Base-by-base conservation (phyloP, 2,329 filamentous ascomycete genomes). In the Fusarium sp. region DNA sequence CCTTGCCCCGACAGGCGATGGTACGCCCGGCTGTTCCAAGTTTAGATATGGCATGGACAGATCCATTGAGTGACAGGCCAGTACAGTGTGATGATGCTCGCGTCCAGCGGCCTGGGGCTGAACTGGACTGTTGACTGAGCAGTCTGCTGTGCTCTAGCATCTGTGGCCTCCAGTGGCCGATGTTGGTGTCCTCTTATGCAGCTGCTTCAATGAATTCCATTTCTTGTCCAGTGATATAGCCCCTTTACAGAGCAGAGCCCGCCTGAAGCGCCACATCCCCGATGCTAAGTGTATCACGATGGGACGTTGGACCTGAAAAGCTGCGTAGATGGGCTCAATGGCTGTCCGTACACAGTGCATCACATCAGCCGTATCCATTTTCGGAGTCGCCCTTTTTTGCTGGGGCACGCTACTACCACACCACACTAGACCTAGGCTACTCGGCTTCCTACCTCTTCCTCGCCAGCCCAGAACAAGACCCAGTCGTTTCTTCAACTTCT, bases 401-500 rank as follows among this genome's bases (percentile, higher is more conserved):
- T 69, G 62, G 66, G 60, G 66, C 47, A 58, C 63, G 47, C 65
- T 70, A 70, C 63, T 40, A 58, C 31, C 39, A 51, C 57, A 58
- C 59, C 70, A 64, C 57, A 52, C 52, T 22, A 31, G 26, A 38
- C 24, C 24, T 13, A 31, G 28, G 3, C 45, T 51, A 42, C 64
- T 60, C 17, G 26, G 49, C 52, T 52, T 60, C 54, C 50, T 71
- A 62, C 62, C 62, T 72, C 68, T 70, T 64, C 66, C 63, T 67
- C 57, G 60, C 70, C 65, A 55, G 57, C 26, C 44, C 52, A 56
- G 65, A 62, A 59, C 67, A 69, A 67, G 66, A 72, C 64, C 71
- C 62, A 53, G 66, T 67, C 73, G 57, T 58, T 73, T 75, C 76
- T 75, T 69, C 63, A 72, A 65, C 67, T 65, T 31, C 63, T 62